Evolutionary conservation across 108 stramenopile species (phyloP), one percentile per base, ranked within the genome.

Genomic region (Nannochloropsis gaditana): DNA sequence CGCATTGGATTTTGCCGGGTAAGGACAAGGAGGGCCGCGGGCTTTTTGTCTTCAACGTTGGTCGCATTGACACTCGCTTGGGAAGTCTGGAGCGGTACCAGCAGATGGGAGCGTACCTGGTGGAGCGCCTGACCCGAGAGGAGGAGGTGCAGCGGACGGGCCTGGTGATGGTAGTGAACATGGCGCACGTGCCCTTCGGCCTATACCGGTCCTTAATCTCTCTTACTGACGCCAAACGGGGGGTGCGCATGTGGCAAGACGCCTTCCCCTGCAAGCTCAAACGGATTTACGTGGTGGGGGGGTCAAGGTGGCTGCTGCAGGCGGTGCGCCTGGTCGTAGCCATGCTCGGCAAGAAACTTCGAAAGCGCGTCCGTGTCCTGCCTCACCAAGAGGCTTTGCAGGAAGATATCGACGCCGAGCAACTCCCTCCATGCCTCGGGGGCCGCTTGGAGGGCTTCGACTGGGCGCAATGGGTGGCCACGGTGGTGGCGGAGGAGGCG

Each of bases 261-360:
- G 59, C 59, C 19, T 73, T 73, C n/a, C 59, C 59, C 19, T 73
- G 59, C n/a, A 73, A 73, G 59, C n/a, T 73, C 19, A 73, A 73
- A n/a, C 59, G 59, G 59, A 73, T 73, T 73, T 73, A 73, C 6
- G 59, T 73, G 59, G 59, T 73, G 59, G 59, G 59, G 59, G 59
- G 59, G 19, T 73, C 59, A 2, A 6, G 15, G 59, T 73, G 59
- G 59, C n/a, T 73, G 59, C 6, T 73, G 8, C 59, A 8, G 59
- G 59, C 59, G 2, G n/a, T 73, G 59, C 59, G 59, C 15, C 59
- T 73, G 59, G 59, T 73, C 19, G 59, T 73, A 3, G 6, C 59
- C 19, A 73, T 73, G 59, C 59, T 73, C 19, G 59, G 59, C 2
- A 73, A 73, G 59, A 73, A 73, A 73, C 59, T 73, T 15, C 59